These are phyloP conservation scores for Batkoa obscura DNA, from an alignment of 371 early-diverging fungal species.

Conservation along the genomic window DNA sequence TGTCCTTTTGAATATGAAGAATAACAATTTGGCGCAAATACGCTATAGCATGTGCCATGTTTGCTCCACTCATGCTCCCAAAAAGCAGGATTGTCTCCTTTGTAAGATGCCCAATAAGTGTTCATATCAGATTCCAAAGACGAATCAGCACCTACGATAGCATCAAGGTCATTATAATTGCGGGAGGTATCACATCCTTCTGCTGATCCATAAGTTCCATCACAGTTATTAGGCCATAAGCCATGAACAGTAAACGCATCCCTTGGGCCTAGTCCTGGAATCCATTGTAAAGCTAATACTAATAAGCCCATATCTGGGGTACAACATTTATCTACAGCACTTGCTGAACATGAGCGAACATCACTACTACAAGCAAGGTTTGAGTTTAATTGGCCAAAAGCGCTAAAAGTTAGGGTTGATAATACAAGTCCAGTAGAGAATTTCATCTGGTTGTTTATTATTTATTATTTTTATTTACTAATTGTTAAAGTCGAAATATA, in stretches of 20 bases:
- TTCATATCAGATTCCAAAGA: constrained; percentile 11
- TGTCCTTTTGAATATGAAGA: constrained; percentile 12
- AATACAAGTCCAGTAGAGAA: too few relatives aligned
- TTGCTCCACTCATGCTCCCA: constrained; percentile 56
- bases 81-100: background rate
- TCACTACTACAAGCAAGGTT: background rate
- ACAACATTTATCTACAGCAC: constrained; percentile 29
- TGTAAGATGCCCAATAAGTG: constrained; percentile 3
- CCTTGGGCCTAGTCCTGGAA: constrained; percentile 19
- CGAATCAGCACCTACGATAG: background rate
- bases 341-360: constrained; percentile 7
- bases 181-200: constrained; percentile 16
- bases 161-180: constrained; percentile 3
- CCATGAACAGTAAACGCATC: constrained; percentile 29
- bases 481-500: too few relatives aligned
- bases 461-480: too few relatives aligned
- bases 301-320: constrained; percentile 36
- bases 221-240: constrained; percentile 22
- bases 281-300: constrained; percentile 31
- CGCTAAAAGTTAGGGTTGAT: too few relatives aligned
- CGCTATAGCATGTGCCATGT: constrained; percentile 59
- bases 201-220: constrained; percentile 14
- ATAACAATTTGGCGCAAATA: constrained; percentile 36
- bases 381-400: too few relatives aligned
- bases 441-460: too few relatives aligned